Conservation (phyloP, 352 stramenopile genomes). For the Plasmopara muralis region DNA sequence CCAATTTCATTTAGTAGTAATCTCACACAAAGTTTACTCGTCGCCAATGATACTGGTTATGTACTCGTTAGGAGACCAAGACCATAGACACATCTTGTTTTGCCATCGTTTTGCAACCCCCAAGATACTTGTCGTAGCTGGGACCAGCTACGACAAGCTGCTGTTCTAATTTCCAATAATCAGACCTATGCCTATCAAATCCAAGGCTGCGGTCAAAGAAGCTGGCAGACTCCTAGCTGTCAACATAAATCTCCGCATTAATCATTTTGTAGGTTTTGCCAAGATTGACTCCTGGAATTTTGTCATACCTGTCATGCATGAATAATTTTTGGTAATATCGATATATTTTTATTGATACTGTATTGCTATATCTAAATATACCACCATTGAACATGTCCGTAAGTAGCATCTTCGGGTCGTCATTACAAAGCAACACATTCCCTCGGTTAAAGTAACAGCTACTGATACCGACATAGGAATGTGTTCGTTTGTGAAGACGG, state of each 20-base stretch:
- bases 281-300: background rate
- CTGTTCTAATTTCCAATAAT: background rate
- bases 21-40: no score
- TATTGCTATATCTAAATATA: background rate
- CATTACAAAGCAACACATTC: conserved; percentile 12
- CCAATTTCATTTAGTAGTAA: no score
- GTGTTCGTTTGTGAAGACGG: background rate
- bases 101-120: background rate
- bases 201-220: background rate
- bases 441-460: conserved; percentile 6
- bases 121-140: background rate
- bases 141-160: background rate
- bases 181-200: background rate
- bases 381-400: conserved; percentile 9
- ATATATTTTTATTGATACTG: background rate
- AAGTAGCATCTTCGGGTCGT: background rate
- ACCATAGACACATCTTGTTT: background rate
- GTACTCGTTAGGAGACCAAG: no score
- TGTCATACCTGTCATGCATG: background rate
- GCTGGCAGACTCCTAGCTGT: background rate
- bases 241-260: background rate
- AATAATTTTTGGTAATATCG: background rate
- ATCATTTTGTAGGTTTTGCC: background rate
- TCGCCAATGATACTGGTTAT: no score
- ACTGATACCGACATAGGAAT: no score